These are phyloP conservation scores for Brassica incana DNA, from an alignment of 345 rosid genomes.

Conservation along the genomic window DNA sequence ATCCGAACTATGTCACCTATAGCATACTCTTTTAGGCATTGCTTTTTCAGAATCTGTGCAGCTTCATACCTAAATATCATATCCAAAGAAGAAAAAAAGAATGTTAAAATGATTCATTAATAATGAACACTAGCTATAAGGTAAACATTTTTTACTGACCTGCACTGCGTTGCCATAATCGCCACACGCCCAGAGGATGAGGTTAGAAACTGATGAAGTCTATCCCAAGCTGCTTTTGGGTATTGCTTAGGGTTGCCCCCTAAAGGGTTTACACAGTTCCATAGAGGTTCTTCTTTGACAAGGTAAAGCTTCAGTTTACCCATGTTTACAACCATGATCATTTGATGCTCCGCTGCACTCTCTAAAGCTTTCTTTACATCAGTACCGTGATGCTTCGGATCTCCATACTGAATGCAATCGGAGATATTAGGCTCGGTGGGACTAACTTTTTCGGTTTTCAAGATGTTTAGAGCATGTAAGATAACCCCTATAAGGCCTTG, in stretches of 20 bases:
- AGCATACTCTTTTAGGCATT: constrained; percentile 59
- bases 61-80: constrained; percentile 68
- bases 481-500: constrained; percentile 85
- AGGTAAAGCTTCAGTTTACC: constrained; percentile 66
- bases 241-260: constrained; percentile 58
- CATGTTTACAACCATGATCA: constrained; percentile 53
- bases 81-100: constrained; percentile 2
- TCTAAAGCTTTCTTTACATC: constrained; percentile 72
- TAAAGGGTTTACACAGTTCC: constrained; percentile 78
- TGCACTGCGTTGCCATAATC: constrained; percentile 62
- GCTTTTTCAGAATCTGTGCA: constrained; percentile 55
- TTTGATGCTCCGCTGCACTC: constrained; percentile 61
- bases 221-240: constrained; percentile 68
- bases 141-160: constrained; percentile 43
- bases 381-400: constrained; percentile 57
- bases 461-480: constrained; percentile 66
- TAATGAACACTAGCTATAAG: not conserved
- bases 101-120: not conserved
- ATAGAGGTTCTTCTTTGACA: constrained; percentile 61
- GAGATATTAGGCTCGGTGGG: constrained; percentile 75
- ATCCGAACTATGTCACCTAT: constrained; percentile 70
- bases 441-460: constrained; percentile 68
- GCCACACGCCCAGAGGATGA: constrained; percentile 60
- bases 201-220: constrained; percentile 51
- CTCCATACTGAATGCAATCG: constrained; percentile 76